Evolutionary conservation across 2,329 filamentous ascomycete genomes (phyloP).

Genomic region (Clarireedia hainanense): DNA sequence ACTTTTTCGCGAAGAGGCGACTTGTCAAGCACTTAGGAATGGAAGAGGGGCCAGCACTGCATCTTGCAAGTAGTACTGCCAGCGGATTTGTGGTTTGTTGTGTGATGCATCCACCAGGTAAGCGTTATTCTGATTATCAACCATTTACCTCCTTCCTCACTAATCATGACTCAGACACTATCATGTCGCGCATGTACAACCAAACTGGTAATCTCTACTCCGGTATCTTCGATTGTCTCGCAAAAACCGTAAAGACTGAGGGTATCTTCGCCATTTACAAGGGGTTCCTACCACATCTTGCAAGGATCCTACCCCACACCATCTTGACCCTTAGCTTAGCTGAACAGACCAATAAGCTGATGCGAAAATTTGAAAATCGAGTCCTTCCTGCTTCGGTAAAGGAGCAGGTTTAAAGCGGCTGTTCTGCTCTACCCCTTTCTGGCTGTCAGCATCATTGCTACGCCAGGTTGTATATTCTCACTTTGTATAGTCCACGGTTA

Average conservation of each 20-base stretch:
- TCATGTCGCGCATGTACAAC: constrained; percentile 99
- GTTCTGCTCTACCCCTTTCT: not conserved
- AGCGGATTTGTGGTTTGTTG: constrained; percentile 96
- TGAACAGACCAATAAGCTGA: constrained; percentile 92
- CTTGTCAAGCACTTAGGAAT: constrained; percentile 77
- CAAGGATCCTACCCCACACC: constrained; percentile 90
- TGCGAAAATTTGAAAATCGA: constrained; percentile 65
- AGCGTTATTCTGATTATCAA: constrained; percentile 23
- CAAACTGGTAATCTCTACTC: constrained; percentile 96
- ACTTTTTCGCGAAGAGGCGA: constrained; percentile 92
- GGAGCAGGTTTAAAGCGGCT: constrained; percentile 17
- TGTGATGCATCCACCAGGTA: constrained; percentile 94
- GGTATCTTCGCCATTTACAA: constrained; percentile 93
- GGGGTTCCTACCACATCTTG: constrained; percentile 90
- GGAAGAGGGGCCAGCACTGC: constrained; percentile 82
- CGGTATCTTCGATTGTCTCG: constrained; percentile 84
- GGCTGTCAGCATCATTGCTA: constrained; percentile 5
- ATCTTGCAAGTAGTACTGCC: constrained; percentile 78
- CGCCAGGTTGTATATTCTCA: constrained; percentile 20
- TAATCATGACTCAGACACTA: constrained; percentile 56
- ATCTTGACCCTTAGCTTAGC: constrained; percentile 88
- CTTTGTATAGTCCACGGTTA: constrained; percentile 7
- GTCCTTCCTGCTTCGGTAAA: constrained; percentile 38
- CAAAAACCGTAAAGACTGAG: constrained; percentile 85
- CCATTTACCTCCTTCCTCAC: not conserved